Conservation (phyloP, 2,329 filamentous ascomycete species). For the Fusarium cyanostomum region DNA sequence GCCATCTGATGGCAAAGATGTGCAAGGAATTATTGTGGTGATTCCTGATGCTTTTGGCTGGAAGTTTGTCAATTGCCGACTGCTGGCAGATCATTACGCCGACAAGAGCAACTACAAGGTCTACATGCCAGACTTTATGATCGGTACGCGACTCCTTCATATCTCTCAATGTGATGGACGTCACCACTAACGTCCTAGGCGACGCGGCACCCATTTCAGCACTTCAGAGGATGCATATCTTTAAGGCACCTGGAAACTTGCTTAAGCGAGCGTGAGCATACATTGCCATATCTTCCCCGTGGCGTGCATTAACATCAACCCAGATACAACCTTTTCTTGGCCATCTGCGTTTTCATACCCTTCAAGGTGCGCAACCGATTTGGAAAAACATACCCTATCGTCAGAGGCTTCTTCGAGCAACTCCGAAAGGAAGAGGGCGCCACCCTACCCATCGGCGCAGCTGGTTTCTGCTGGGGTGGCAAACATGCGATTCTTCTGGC, state of each 20-base stretch:
- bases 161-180: no score
- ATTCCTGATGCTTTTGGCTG: constrained; percentile 66
- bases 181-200: constrained; percentile 32
- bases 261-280: constrained; percentile 45
- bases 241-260: constrained; percentile 34
- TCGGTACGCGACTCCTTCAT: constrained; percentile 35
- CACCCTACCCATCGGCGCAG: constrained; percentile 56
- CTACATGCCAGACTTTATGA: constrained; percentile 67
- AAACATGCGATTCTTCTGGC: constrained; percentile 62
- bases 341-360: constrained; percentile 36
- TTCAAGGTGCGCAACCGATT: constrained; percentile 38
- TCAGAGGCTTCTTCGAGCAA: constrained; percentile 50
- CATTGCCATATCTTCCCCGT: not conserved
- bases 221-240: constrained; percentile 42
- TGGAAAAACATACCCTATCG: constrained; percentile 46
- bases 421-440: constrained; percentile 48
- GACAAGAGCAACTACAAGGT: constrained; percentile 59
- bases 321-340: constrained; percentile 42
- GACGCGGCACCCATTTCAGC: constrained; percentile 44
- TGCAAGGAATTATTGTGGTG: constrained; percentile 62
- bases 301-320: not conserved
- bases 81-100: constrained; percentile 65
- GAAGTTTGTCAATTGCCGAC: constrained; percentile 61
- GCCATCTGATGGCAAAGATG: constrained; percentile 40
- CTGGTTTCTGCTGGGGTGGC: constrained; percentile 73